A percentile compares a stretch with the other conserved stretches of the same genome.
Evolutionary conservation across 768 basidiomycete species (phyloP).

Genomic region (Amanita rubescens): DNA sequence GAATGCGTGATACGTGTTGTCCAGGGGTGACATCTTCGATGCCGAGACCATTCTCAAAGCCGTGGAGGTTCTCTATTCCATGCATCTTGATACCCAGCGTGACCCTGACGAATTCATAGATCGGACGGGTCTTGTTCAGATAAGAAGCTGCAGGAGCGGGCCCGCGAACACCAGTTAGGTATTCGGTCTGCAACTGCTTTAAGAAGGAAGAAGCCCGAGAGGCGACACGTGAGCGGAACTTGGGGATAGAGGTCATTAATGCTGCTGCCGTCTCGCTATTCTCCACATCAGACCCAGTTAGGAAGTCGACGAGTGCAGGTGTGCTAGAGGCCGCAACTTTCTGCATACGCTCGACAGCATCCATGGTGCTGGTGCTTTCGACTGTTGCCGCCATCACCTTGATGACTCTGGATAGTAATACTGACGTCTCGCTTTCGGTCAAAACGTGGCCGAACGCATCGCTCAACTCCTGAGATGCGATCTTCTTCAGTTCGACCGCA

Average conservation of each 20-base stretch:
- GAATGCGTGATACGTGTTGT: conserved; percentile 63
- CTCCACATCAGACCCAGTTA: conserved; percentile 31
- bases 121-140: conserved; percentile 58
- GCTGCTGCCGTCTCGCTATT: conserved; percentile 23
- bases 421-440: conserved; percentile 22
- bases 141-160: conserved; percentile 58
- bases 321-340: conserved; percentile 59
- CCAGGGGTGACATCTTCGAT: conserved; percentile 65
- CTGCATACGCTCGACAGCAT: conserved; percentile 60
- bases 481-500: conserved; percentile 35
- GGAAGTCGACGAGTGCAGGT: conserved; percentile 56
- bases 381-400: conserved; percentile 42
- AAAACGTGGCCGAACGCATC: conserved; percentile 35
- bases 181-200: conserved; percentile 42
- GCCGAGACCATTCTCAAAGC: conserved; percentile 56
- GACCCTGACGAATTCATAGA: conserved; percentile 74
- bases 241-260: conserved; percentile 33
- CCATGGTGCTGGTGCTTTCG: conserved; percentile 66
- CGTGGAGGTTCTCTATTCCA: conserved; percentile 62
- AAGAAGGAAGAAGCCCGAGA: conserved; percentile 38
- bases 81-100: conserved; percentile 76
- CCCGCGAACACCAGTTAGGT: conserved; percentile 52
- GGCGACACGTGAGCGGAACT: conserved; percentile 50
- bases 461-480: conserved; percentile 44
- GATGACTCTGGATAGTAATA: conserved; percentile 31